Conservation (phyloP, 768 basidiomycete genomes). For the Kwoniella shandongensis region DNA sequence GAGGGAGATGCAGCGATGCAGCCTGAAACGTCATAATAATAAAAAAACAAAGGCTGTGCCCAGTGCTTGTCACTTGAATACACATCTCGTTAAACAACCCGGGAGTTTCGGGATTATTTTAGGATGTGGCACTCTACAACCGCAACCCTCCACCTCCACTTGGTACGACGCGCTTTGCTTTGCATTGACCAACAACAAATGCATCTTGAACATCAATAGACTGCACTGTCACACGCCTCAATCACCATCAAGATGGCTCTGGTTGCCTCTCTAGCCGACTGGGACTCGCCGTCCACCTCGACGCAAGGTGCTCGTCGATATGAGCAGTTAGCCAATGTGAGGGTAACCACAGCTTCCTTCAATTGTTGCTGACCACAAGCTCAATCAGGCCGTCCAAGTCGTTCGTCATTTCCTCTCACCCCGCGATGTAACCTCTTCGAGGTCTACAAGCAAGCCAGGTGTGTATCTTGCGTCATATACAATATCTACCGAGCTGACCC, state of each 20-base stretch:
- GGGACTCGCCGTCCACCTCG: slow-evolving; percentile 39
- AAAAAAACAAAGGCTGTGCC: not conserved
- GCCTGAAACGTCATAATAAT: too few species aligned
- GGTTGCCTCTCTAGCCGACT: slow-evolving; percentile 28
- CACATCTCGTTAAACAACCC: too few species aligned
- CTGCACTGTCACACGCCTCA: too few species aligned
- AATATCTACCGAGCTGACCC: not conserved
- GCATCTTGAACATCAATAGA: not conserved
- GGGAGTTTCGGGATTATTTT: not conserved
- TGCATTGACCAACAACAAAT: not conserved
- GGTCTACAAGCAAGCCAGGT: slow-evolving; percentile 27
- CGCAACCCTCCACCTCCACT: slow-evolving; percentile 1
- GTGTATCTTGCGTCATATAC: not conserved
- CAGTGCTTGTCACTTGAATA: not conserved
- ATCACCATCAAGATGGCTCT: slow-evolving; percentile 31
- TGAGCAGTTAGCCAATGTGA: slow-evolving; percentile 29
- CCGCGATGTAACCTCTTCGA: slow-evolving; percentile 22
- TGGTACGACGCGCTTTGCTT: not conserved
- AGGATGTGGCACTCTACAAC: not conserved
- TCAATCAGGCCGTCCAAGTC: slow-evolving; percentile 22
- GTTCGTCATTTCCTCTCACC: slow-evolving; percentile 29
- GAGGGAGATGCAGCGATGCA: too few species aligned
- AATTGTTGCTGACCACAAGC: not conserved
- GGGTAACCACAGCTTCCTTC: not conserved
- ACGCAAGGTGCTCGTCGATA: slow-evolving; percentile 32